Percentiles rank a stretch among this genome's conserved stretches.
phyloP scores from a whole-genome alignment of 495 filamentous ascomycete genomes.

The Penicillium ucsense region DNA sequence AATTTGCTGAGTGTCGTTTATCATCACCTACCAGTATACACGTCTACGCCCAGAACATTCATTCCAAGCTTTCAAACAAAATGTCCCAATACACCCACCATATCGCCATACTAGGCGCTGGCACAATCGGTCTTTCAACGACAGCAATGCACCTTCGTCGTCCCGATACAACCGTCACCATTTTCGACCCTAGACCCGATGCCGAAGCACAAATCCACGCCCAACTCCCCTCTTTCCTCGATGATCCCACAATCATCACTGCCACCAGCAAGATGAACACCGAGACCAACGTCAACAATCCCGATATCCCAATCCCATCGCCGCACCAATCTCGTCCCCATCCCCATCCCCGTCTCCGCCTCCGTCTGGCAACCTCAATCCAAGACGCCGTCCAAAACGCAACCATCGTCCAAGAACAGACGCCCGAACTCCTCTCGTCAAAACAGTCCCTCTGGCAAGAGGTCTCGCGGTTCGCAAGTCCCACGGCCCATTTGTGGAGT shows the following conservation, averaged over 20 bases:
- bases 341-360: constrained; percentile 21
- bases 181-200: constrained; percentile 46
- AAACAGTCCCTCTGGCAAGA: constrained; percentile 43
- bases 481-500: constrained; percentile 42
- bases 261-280: too few relatives aligned
- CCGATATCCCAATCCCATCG: constrained; percentile 4
- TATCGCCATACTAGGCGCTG: constrained; percentile 45
- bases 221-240: constrained; percentile 26
- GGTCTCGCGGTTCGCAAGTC: constrained; percentile 28
- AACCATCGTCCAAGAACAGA: constrained; percentile 49
- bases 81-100: constrained; percentile 17
- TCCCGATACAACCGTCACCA: constrained; percentile 30
- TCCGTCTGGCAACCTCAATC: constrained; percentile 29
- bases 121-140: constrained; percentile 54
- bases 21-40: too few relatives aligned
- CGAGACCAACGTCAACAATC: not conserved
- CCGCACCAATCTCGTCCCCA: not conserved
- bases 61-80: too few relatives aligned
- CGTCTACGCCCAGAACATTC: too few relatives aligned
- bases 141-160: constrained; percentile 44
- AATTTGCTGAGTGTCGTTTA: too few relatives aligned
- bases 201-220: constrained; percentile 33
- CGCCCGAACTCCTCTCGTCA: constrained; percentile 42
- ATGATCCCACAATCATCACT: not conserved
- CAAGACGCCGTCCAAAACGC: constrained; percentile 33